Evolutionary conservation across 805 yeast genomes (phyloP).

Genomic region (Teunomyces stri): DNA sequence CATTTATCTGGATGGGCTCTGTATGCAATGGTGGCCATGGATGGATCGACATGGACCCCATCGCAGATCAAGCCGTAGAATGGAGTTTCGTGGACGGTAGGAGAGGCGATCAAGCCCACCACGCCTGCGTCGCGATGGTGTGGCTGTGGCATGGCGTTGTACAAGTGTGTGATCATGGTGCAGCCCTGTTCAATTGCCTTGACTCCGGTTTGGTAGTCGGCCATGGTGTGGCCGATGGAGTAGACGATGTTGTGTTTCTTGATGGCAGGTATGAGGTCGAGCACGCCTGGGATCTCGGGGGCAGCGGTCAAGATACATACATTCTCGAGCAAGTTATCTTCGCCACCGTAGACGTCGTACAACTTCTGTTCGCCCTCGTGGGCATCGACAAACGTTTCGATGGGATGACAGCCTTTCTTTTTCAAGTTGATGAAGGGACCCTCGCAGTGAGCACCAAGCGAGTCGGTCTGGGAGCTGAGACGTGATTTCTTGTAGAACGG

Average conservation of each 20-base stretch:
- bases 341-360: constrained; percentile 36
- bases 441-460: constrained; percentile 58
- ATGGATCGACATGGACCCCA: constrained; percentile 59
- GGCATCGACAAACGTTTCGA: constrained; percentile 42
- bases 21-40: constrained; percentile 50
- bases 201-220: constrained; percentile 36
- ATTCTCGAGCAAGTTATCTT: constrained; percentile 27
- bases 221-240: constrained; percentile 48
- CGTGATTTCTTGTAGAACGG: constrained; percentile 41
- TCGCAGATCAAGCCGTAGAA: constrained; percentile 56
- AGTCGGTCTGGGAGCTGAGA: constrained; percentile 33
- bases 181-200: constrained; percentile 52
- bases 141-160: constrained; percentile 62
- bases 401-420: constrained; percentile 53
- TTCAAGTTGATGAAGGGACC: constrained; percentile 53
- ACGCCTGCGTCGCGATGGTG: constrained; percentile 60
- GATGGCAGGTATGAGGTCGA: constrained; percentile 40
- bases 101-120: constrained; percentile 45
- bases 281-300: constrained; percentile 49
- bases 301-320: constrained; percentile 49
- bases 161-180: constrained; percentile 58
- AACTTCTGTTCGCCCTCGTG: constrained; percentile 27
- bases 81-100: constrained; percentile 31
- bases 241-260: constrained; percentile 32
- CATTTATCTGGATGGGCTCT: constrained; percentile 51